Evolutionary conservation across 306 rosid species (phyloP), one percentile per base, ranked within the genome.

Genomic region (Luffa acutangula): DNA sequence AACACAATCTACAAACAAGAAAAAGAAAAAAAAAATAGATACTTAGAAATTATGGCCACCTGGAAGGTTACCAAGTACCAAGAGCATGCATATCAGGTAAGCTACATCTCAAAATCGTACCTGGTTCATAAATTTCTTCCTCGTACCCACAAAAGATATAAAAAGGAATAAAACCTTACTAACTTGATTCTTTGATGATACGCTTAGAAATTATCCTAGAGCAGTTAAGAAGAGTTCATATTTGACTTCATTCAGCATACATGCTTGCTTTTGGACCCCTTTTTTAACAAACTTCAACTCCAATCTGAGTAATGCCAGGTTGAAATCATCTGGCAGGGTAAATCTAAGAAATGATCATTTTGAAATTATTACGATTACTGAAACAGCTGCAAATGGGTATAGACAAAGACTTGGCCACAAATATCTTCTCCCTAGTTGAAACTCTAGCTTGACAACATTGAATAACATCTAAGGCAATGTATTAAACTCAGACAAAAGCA

Each of bases 241-340:
- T 33, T n/a, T 3, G 78, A 43, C 66, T 74, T 62, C 74, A 79
- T 41, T 58, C 70, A 12, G 66, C 84, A 51, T 21, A 88, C 99
- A 94, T 96, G 97, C 79, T 96, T 98, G 81, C 77, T 96, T 87
- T 83, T 93, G 69, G 60, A 75, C 49, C 94, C 94, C 80, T n/a
- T 81, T 93, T 77, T 90, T 91, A 80, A 93, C 84, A 75, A 96
- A 93, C 83, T 96, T 98, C 90, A 96, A 85, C 33, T 96, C 99
- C 62, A 96, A 83, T 14, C 86, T 86, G 21, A 96, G 85, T 89
- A 90, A 9, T 5, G 99, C 97, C 79, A 96, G 86, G 80, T 86
- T 76, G 84, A 93, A 96, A 67, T 88, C 75, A 9, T 90, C 97
- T 21, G 98, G 99, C 2, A 92, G 97, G 59, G 85, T 83, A 75